phyloP scores from a whole-genome alignment of 2,329 filamentous ascomycete species.

The Helicocarpus griseus region DNA sequence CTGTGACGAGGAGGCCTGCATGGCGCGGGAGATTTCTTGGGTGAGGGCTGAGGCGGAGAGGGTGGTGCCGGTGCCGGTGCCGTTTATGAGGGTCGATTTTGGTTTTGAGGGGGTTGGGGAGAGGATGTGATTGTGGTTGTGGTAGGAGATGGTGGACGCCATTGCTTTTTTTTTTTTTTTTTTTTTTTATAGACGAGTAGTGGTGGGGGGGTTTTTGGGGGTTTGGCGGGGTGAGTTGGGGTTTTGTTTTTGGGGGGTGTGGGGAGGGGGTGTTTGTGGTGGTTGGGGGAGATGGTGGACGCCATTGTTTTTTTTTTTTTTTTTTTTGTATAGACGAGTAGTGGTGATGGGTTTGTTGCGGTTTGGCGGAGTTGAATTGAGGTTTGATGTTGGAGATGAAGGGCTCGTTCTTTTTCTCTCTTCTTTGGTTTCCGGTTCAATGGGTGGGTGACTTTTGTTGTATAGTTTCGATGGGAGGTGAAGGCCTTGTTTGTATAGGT shows the following conservation, averaged over 20 bases:
- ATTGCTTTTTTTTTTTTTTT: neutral
- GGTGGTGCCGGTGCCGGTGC: neutral
- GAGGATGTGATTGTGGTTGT: neutral
- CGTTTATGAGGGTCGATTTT: neutral
- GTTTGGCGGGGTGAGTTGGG: neutral
- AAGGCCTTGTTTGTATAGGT: no score
- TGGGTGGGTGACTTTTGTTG: neutral
- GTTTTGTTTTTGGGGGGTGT: neutral
- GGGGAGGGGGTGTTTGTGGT: neutral
- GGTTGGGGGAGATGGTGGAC: neutral
- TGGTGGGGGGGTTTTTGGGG: neutral
- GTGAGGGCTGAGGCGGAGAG: neutral
- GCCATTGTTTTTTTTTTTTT: neutral
- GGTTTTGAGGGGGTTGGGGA: constrained; percentile 2
- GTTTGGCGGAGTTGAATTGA: no score
- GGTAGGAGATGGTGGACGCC: neutral
- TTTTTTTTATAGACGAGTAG: no score
- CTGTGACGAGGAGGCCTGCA: constrained; percentile 2
- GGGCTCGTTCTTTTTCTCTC: no score
- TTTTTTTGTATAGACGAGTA: no score
- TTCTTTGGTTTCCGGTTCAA: neutral
- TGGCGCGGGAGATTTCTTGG: constrained; percentile 6
- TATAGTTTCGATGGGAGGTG: neutral
- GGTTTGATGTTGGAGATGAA: no score
- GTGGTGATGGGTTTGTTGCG: no score